phyloP scores from a whole-genome alignment of 768 basidiomycete species.

The Neoboletus subvelutipes region DNA sequence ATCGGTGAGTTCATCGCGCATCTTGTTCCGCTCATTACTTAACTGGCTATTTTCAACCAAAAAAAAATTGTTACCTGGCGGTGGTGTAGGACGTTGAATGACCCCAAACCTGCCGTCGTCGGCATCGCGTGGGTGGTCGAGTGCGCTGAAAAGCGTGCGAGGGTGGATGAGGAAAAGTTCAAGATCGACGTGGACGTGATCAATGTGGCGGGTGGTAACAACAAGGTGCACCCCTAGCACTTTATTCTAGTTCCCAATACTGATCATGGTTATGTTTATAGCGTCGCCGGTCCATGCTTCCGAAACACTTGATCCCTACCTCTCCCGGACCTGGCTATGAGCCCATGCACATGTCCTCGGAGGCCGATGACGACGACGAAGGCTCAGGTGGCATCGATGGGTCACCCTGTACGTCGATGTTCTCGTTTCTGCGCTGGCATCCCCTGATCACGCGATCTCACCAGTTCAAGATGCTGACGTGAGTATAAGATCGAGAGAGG shows the following conservation, averaged over 20 bases:
- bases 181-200: conserved; percentile 59
- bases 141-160: conserved; percentile 67
- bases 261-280: conserved; percentile 26
- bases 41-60: not conserved
- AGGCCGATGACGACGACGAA: conserved; percentile 29
- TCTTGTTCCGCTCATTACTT: not conserved
- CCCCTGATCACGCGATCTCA: conserved; percentile 1
- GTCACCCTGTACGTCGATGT: conserved; percentile 23
- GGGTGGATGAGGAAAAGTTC: conserved; percentile 64
- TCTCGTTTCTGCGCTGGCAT: not conserved
- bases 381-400: conserved; percentile 28
- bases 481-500: conserved; percentile 37
- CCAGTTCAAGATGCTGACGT: conserved; percentile 27
- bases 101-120: conserved; percentile 71
- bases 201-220: conserved; percentile 58
- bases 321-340: conserved; percentile 20
- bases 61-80: not conserved
- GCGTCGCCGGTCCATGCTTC: conserved; percentile 76
- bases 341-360: conserved; percentile 22
- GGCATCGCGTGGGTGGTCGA: conserved; percentile 90
- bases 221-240: conserved; percentile 48
- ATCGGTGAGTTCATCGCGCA: conserved; percentile 47
- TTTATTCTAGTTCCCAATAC: not conserved
- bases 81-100: conserved; percentile 51
- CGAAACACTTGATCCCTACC: conserved; percentile 49